A percentile compares a stretch with the other conserved stretches of the same genome.
Conservation (phyloP, 805 yeast species). For the Kuraishia ogatae region DNA sequence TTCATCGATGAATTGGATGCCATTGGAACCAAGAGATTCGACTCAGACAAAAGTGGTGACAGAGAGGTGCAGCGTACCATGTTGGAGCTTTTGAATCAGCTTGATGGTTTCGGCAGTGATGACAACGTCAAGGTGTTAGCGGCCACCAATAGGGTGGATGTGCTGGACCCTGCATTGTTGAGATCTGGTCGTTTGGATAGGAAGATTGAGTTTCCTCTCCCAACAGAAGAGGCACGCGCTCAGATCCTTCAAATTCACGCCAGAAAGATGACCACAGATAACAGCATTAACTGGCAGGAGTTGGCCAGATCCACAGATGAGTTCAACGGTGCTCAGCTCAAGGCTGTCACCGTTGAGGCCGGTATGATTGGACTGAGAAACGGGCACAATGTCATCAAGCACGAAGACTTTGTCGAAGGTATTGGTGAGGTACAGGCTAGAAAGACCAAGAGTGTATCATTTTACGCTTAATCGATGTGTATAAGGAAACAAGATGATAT, state of each 20-base stretch:
- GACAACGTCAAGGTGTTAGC: conserved; percentile 96
- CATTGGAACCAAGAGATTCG: conserved; percentile 96
- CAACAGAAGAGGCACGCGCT: conserved; percentile 95
- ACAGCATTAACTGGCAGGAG: conserved; percentile 94
- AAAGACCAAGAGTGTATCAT: conserved; percentile 89
- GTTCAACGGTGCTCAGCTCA: conserved; percentile 97
- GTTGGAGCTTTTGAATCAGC: conserved; percentile 94
- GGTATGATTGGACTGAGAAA: conserved; percentile 99
- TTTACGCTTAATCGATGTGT: conserved; percentile 63
- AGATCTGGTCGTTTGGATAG: conserved; percentile 98
- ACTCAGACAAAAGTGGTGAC: conserved; percentile 95
- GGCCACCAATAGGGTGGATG: conserved; percentile 97
- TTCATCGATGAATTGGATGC: conserved; percentile 98
- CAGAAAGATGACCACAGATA: conserved; percentile 90
- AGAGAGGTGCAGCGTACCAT: conserved; percentile 98
- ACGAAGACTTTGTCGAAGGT: conserved; percentile 97
- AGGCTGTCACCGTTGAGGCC: conserved; percentile 98
- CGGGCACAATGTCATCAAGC: conserved; percentile 85
- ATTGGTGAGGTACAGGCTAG: conserved; percentile 98
- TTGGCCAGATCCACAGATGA: conserved; percentile 97
- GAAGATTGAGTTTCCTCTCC: conserved; percentile 96
- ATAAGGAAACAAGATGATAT: background rate
- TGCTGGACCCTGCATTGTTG: conserved; percentile 94
- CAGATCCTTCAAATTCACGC: conserved; percentile 96
- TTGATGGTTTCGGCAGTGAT: conserved; percentile 97